Percentiles rank a stretch among this genome's conserved stretches.
These are phyloP conservation scores for Brassica cretica DNA, from an alignment of 345 rosid species.

Conservation along the genomic window DNA sequence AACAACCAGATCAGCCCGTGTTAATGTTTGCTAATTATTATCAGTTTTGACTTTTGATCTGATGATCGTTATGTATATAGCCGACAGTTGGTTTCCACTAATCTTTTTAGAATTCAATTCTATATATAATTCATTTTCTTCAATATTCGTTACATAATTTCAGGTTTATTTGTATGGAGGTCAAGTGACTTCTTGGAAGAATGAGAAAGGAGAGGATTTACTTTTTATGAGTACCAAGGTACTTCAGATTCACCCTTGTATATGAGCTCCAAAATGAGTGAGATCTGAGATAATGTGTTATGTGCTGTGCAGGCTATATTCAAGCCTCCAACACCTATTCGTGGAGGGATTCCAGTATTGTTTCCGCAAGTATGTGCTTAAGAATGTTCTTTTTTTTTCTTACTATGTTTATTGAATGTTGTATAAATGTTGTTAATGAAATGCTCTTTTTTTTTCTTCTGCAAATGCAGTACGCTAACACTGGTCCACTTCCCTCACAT, in stretches of 20 bases:
- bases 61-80: neutral
- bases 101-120: neutral
- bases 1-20: neutral
- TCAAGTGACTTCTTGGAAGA: constrained; percentile 91
- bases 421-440: constrained; percentile 25
- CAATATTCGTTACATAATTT: neutral
- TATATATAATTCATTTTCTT: neutral
- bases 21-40: neutral
- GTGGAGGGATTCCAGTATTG: constrained; percentile 90
- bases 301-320: constrained; percentile 56
- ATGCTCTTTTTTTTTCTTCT: neutral
- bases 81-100: neutral
- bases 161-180: constrained; percentile 31
- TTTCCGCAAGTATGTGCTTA: constrained; percentile 78
- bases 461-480: constrained; percentile 61
- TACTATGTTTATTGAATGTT: neutral
- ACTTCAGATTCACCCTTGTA: neutral
- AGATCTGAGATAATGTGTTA: constrained; percentile 17
- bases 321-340: constrained; percentile 69
- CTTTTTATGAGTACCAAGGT: constrained; percentile 82
- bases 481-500: constrained; percentile 70
- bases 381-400: constrained; percentile 2
- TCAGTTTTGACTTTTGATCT: neutral
- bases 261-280: neutral
- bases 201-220: constrained; percentile 72